Evolutionary conservation across 208 protist species (phyloP), one percentile per base, ranked within the genome.

Genomic region (Crithidia expoeki): DNA sequence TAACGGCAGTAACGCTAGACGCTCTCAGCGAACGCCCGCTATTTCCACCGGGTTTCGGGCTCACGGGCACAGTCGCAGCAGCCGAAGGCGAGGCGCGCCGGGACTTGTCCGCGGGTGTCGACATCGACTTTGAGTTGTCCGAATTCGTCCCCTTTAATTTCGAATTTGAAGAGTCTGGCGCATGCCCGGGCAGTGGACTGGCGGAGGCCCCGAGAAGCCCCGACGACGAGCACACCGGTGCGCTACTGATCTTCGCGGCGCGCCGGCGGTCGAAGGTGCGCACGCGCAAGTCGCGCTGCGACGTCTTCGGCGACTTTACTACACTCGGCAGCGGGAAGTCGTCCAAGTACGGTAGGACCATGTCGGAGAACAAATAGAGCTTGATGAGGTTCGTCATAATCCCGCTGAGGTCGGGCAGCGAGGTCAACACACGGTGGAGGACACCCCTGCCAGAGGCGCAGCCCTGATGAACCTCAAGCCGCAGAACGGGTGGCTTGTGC

Each of bases 301-400:
- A 74, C 16, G 32, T 33, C 44, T 68, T 78, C 2, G 88, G 88
- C 12, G 87, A 86, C 56, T 85, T 85, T 14, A 84, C 75, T 2
- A 94, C 62, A 65, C 65, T 91, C 4, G 92, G 92, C 23, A 94
- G 76, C 36, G 92, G 83, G 59, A 94, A 96, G 76, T 96, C 92
- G 30, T 96, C 92, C 80, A 96, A 80, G 56, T 79, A 80, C 0
- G 92, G 92, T 4, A 96, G 67, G n/a, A 88, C 72, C 83, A 96
- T 92, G 36, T 94, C 85, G 11, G 58, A 62, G 50, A 94, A 84
- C 46, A 93, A 50, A 60, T 94, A 89, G 0, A 93, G 60, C 56
- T 90, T 89, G 23, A 96, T 46, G 25, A 92, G 62, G 61, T 93
- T 89, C 5, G 83, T 87, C 28, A 82, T 49, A 46, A 91, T 88